A percentile compares a stretch with the other conserved stretches of the same genome.
Evolutionary conservation across 148 eudicot species (phyloP).

Genomic region (Agrostemma githago): DNA sequence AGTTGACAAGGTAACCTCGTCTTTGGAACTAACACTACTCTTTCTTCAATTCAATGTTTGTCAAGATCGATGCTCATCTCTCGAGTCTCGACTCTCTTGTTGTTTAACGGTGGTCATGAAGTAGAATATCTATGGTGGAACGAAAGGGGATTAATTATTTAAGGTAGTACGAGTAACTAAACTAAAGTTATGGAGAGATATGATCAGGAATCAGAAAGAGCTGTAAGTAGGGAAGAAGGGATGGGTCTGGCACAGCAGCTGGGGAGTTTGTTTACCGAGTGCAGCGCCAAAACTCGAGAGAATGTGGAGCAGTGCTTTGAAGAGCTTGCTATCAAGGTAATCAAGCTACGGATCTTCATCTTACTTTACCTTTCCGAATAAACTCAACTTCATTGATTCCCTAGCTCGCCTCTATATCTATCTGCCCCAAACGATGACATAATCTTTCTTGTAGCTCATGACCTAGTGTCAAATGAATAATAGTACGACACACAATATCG

Average conservation of each 20-base stretch:
- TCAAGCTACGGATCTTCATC: not conserved
- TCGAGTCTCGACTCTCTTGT: no score
- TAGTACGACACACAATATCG: no score
- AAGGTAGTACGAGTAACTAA: no score
- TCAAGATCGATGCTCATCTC: no score
- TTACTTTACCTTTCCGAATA: no score
- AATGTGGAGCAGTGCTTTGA: constrained; percentile 85
- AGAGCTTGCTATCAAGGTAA: constrained; percentile 90
- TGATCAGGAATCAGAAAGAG: constrained; percentile 82
- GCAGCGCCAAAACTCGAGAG: constrained; percentile 90
- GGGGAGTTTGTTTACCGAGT: constrained; percentile 74
- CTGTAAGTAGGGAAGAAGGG: constrained; percentile 87
- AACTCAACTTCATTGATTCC: no score
- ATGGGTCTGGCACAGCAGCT: constrained; percentile 75
- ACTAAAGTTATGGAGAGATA: no score
- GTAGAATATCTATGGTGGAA: not conserved
- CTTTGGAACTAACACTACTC: not conserved
- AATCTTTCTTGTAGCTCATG: not conserved
- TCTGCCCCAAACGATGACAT: no score
- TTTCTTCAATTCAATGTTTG: no score
- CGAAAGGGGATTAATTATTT: not conserved
- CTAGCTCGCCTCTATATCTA: no score
- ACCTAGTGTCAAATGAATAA: no score
- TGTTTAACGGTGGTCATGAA: not conserved
- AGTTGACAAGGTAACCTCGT: constrained; percentile 67